Percentiles rank a stretch among this genome's conserved stretches.
These are phyloP conservation scores for Theileria luwenshuni DNA, from an alignment of 169 alveolate species.

Conservation along the genomic window DNA sequence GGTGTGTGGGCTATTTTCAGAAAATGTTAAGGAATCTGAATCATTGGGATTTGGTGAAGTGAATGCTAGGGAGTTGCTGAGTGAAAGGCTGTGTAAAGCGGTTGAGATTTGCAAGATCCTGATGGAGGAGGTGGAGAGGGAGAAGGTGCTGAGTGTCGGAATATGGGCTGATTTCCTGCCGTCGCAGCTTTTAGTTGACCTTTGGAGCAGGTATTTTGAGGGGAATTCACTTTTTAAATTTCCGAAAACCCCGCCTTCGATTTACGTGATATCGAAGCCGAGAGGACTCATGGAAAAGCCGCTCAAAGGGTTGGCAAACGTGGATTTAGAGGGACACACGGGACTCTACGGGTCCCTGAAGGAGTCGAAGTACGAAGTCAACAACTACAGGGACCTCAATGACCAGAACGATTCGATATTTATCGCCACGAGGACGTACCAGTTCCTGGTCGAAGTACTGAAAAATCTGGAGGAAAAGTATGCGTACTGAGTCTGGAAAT, in stretches of 20 bases:
- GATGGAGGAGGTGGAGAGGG: conserved; percentile 16
- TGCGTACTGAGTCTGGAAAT: not conserved
- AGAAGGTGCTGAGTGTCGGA: not conserved
- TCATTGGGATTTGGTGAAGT: too few relatives aligned
- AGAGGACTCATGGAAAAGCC: conserved; percentile 1
- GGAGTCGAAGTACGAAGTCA: not conserved
- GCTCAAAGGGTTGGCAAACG: not conserved
- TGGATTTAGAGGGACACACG: conserved; percentile 8
- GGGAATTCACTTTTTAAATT: not conserved
- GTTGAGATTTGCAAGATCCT: conserved; percentile 46
- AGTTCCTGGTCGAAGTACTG: conserved; percentile 50
- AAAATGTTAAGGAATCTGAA: not conserved
- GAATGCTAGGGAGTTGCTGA: not conserved
- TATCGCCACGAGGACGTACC: conserved; percentile 56
- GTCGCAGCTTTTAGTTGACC: conserved; percentile 43
- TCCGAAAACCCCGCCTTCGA: not conserved
- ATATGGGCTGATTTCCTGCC: conserved; percentile 54
- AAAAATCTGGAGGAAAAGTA: conserved; percentile 32
- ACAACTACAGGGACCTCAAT: not conserved
- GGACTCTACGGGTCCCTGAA: conserved; percentile 7
- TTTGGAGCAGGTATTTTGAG: conserved; percentile 43
- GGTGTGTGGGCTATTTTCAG: conserved; percentile 48
- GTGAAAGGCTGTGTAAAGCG: conserved; percentile 30
- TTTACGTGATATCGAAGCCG: conserved; percentile 11
- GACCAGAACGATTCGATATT: conserved; percentile 33